Evolutionary conservation across 805 yeast species (phyloP).

Genomic region (Candida schatavii): DNA sequence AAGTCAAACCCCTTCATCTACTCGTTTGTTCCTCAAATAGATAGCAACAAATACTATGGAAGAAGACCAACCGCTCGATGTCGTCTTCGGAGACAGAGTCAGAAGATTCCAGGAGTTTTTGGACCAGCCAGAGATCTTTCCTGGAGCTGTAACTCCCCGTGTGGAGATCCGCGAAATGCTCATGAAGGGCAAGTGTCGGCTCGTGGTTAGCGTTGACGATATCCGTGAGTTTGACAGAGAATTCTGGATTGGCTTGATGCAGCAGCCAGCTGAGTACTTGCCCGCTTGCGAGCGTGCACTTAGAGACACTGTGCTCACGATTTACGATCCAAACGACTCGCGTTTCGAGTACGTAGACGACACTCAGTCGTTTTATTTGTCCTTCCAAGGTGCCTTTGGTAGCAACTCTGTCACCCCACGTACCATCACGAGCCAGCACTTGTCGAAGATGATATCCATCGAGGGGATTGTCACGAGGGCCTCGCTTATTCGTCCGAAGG

Average conservation of each 20-base stretch:
- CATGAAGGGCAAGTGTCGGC: conserved; percentile 59
- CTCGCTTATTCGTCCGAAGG: conserved; percentile 89
- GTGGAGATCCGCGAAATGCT: conserved; percentile 73
- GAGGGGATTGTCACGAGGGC: conserved; percentile 96
- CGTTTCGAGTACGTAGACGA: conserved; percentile 52
- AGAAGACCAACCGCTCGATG: conserved; percentile 38
- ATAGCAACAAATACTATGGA: conserved; percentile 4
- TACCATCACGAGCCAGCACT: conserved; percentile 69
- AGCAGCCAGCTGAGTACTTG: conserved; percentile 75
- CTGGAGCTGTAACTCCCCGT: conserved; percentile 53
- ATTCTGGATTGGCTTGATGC: conserved; percentile 73
- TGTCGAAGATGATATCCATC: conserved; percentile 79
- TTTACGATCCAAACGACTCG: conserved; percentile 61
- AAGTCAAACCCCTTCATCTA: too few relatives aligned
- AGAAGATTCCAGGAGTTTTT: conserved; percentile 87
- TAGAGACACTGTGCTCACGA: conserved; percentile 70
- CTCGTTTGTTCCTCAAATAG: too few relatives aligned
- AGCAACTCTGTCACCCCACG: conserved; percentile 84
- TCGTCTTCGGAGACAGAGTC: conserved; percentile 73
- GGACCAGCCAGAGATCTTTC: conserved; percentile 40
- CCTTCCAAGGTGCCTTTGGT: conserved; percentile 91
- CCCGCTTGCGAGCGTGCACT: conserved; percentile 90
- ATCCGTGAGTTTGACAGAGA: conserved; percentile 77
- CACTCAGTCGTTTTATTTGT: conserved; percentile 65
- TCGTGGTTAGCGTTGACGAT: conserved; percentile 80